A percentile compares a stretch with the other conserved stretches of the same genome.
phyloP scores from a whole-genome alignment of 208 protist species.

The Trichomonas gallinae region DNA sequence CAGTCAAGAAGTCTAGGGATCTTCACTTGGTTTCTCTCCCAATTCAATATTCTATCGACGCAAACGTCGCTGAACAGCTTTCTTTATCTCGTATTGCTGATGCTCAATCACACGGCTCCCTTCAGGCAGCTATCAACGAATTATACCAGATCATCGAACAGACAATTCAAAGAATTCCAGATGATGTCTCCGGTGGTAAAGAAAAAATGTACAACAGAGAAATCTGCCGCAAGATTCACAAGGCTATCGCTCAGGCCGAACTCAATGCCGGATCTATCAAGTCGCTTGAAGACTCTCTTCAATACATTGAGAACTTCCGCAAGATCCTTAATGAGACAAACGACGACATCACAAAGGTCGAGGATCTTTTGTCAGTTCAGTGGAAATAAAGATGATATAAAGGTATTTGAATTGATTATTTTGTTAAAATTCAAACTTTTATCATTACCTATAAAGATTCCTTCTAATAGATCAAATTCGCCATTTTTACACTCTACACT shows the following conservation, averaged over 20 bases:
- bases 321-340: background rate
- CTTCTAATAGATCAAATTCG: too few species aligned
- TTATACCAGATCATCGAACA: background rate
- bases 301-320: background rate
- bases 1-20: background rate
- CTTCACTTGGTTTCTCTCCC: background rate
- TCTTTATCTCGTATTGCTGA: background rate
- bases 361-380: background rate
- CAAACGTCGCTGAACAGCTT: background rate
- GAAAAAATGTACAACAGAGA: background rate
- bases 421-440: too few species aligned
- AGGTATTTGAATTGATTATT: too few species aligned
- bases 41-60: background rate
- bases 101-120: background rate
- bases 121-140: background rate
- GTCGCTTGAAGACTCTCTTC: background rate
- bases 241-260: background rate
- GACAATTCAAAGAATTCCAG: background rate
- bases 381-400: background rate
- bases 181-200: too few species aligned
- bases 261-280: background rate
- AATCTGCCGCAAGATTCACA: background rate
- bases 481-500: too few species aligned
- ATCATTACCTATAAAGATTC: too few species aligned
- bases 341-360: background rate